phyloP scores from a whole-genome alignment of 805 yeast species.

The Scheffersomyces stipitis region DNA sequence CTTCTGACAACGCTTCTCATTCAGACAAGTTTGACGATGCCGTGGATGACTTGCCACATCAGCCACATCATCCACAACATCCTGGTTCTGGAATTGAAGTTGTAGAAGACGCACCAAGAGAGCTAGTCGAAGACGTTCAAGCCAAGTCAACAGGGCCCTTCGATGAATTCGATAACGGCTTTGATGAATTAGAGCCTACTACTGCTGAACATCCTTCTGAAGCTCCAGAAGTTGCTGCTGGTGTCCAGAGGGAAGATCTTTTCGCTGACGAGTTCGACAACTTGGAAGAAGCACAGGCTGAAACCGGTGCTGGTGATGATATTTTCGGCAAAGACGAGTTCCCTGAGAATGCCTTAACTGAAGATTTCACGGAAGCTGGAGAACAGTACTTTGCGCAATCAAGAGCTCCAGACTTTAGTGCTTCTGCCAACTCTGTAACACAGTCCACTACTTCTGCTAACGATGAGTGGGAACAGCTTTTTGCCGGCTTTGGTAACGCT shows the following conservation, averaged over 20 bases:
- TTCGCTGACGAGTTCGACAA: conserved; percentile 41
- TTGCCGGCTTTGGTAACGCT: conserved; percentile 79
- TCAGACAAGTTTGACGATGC: conserved; percentile 37
- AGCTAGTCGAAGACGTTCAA: conserved; percentile 3
- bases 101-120: conserved; percentile 33
- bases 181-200: conserved; percentile 40
- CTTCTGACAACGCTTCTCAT: conserved; percentile 35
- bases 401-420: conserved; percentile 13
- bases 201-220: conserved; percentile 14
- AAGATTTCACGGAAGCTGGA: conserved; percentile 24
- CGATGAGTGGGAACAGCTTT: conserved; percentile 93
- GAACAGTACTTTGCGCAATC: background rate
- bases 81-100: conserved; percentile 21
- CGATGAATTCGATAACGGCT: conserved; percentile 37
- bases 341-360: conserved; percentile 25
- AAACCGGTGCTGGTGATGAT: conserved; percentile 24
- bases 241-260: conserved; percentile 18
- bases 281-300: conserved; percentile 35
- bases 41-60: conserved; percentile 22
- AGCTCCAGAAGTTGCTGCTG: conserved; percentile 1
- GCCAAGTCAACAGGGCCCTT: conserved; percentile 2
- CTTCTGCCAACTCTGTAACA: conserved; percentile 6
- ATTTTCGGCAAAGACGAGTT: conserved; percentile 18
- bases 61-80: background rate
- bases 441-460: conserved; percentile 22